phyloP scores from a whole-genome alignment of 192 early-diverging fungal species.

The Coemansia sp. region DNA sequence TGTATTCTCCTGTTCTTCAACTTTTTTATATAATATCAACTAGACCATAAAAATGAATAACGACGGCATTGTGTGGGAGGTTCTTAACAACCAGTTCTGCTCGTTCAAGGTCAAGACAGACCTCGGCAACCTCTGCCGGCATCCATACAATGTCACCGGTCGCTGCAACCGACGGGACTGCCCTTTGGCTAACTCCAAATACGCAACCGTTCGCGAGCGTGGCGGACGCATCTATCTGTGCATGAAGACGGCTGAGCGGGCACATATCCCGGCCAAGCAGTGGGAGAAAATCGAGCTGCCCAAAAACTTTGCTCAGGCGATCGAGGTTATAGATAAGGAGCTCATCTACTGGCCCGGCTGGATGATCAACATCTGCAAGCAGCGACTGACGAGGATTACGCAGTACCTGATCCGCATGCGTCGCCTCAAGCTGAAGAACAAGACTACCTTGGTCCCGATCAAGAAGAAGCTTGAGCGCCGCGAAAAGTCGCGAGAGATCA shows the following conservation, averaged over 20 bases:
- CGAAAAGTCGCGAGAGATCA: conserved; percentile 80
- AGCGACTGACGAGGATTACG: conserved; percentile 93
- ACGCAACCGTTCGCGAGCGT: conserved; percentile 91
- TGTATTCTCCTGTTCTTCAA: conserved; percentile 2
- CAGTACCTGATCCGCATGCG: conserved; percentile 96
- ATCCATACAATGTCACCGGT: conserved; percentile 95
- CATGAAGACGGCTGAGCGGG: conserved; percentile 93
- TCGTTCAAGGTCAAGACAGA: conserved; percentile 97
- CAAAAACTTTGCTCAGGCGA: conserved; percentile 86
- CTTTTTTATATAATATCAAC: neutral
- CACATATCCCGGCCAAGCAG: conserved; percentile 89
- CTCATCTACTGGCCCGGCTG: conserved; percentile 91
- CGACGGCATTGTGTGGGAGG: conserved; percentile 93
- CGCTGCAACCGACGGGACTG: conserved; percentile 94
- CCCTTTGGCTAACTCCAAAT: conserved; percentile 92
- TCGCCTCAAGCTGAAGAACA: conserved; percentile 80
- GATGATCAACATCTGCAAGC: conserved; percentile 94
- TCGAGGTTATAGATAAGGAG: conserved; percentile 86
- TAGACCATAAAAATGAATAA: conserved; percentile 41
- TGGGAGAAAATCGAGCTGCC: conserved; percentile 91
- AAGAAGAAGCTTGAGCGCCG: conserved; percentile 94
- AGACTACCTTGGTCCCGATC: conserved; percentile 76
- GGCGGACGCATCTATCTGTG: conserved; percentile 86
- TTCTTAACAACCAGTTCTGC: conserved; percentile 96
- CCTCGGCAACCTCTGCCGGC: conserved; percentile 90